A percentile compares a stretch with the other conserved stretches of the same genome.
phyloP scores from a whole-genome alignment of 768 basidiomycete species.

The Lentinula guzmanii region DNA sequence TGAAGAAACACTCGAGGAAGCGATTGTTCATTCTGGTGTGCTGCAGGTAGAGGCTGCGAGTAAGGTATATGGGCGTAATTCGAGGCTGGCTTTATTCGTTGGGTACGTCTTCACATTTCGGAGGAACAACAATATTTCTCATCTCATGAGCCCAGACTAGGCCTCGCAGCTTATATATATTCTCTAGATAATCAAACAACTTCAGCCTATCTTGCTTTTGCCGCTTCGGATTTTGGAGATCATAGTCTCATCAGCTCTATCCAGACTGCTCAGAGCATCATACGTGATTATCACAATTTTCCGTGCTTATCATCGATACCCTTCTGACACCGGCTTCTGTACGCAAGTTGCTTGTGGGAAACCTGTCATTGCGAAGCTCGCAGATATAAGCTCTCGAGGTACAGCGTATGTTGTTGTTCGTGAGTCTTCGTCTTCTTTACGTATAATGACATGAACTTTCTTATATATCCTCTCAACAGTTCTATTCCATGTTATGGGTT shows the following conservation, averaged over 20 bases:
- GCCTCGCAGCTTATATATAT: conserved; percentile 70
- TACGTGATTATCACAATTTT: conserved; percentile 28
- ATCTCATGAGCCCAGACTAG: conserved; percentile 32
- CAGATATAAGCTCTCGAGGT: conserved; percentile 66
- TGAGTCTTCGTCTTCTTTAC: conserved; percentile 31
- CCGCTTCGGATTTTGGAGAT: conserved; percentile 44
- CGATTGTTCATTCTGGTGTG: conserved; percentile 33
- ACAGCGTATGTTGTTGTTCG: conserved; percentile 53
- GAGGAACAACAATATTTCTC: background rate
- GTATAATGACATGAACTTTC: background rate
- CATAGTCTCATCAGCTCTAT: conserved; percentile 55
- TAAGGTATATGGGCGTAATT: conserved; percentile 45
- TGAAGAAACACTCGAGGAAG: conserved; percentile 8
- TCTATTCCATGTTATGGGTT: conserved; percentile 56
- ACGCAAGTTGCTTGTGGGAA: conserved; percentile 40
- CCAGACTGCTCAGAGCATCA: conserved; percentile 46
- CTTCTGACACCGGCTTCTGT: background rate
- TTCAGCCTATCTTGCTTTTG: conserved; percentile 54
- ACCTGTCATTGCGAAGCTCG: conserved; percentile 68
- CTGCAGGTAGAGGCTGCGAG: conserved; percentile 44
- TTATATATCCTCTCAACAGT: conserved; percentile 22
- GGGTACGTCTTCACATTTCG: conserved; percentile 30
- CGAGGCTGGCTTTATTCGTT: conserved; percentile 55
- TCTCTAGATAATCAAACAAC: conserved; percentile 70
- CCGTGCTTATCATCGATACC: background rate